Evolutionary conservation across 257 asterid species (phyloP).

Genomic region (Solanum etuberosum): DNA sequence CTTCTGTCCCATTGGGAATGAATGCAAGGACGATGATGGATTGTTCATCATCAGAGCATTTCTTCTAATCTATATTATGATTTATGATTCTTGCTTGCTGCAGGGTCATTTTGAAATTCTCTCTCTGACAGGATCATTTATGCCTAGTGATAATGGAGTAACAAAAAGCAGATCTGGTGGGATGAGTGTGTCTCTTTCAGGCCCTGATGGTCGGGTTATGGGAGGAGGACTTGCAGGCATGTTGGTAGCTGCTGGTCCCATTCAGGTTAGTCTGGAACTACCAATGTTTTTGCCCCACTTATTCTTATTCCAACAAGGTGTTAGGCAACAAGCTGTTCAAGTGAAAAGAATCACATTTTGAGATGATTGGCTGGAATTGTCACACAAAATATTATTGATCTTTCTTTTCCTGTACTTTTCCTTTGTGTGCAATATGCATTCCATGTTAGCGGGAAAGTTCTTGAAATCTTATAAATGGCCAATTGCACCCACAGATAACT

Average conservation of each 20-base stretch:
- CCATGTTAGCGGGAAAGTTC: background rate
- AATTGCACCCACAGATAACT: background rate
- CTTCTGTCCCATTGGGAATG: background rate
- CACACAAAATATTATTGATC: background rate
- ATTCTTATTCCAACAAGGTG: background rate
- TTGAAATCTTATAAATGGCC: background rate
- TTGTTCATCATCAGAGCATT: background rate
- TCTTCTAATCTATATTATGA: background rate
- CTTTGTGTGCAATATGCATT: background rate
- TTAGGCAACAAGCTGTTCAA: background rate
- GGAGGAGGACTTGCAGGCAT: constrained; percentile 97
- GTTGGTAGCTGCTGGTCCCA: constrained; percentile 73
- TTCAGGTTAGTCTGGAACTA: constrained; percentile 47
- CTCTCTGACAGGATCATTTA: constrained; percentile 69
- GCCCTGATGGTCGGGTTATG: constrained; percentile 89
- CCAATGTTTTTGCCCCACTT: background rate
- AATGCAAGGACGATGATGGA: background rate
- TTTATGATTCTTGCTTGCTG: background rate
- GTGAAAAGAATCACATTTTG: background rate
- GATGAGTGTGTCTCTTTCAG: constrained; percentile 75
- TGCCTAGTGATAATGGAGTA: constrained; percentile 66
- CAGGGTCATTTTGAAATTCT: constrained; percentile 90
- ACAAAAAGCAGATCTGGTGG: constrained; percentile 91
- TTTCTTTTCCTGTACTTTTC: background rate
- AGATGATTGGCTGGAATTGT: background rate